Conservation (phyloP, 331 rosid species). For the Rosa hybrid region DNA sequence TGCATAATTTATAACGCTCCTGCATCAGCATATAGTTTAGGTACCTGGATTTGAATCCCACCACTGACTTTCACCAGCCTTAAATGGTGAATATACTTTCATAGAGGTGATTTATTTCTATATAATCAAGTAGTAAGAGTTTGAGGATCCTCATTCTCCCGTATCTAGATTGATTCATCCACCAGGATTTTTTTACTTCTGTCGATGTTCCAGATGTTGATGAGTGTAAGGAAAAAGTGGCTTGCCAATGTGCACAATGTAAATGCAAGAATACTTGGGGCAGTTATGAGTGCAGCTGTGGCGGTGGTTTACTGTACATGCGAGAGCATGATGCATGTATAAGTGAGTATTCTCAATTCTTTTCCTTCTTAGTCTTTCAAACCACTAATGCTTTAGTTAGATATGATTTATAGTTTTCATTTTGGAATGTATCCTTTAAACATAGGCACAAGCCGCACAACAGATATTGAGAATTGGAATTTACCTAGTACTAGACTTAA, state of each 20-base stretch:
- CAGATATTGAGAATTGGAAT: neutral
- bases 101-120: neutral
- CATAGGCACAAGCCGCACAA: neutral
- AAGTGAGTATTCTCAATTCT: conserved; percentile 43
- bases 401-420: neutral
- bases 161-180: neutral
- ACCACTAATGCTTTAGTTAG: neutral
- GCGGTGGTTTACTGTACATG: conserved; percentile 65
- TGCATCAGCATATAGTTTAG: neutral
- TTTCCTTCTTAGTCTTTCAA: conserved; percentile 6
- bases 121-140: neutral
- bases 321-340: conserved; percentile 72
- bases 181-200: conserved; percentile 6
- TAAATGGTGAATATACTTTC: neutral
- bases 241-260: conserved; percentile 85
- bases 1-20: neutral
- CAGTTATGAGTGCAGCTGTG: conserved; percentile 84
- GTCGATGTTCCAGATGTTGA: conserved; percentile 64
- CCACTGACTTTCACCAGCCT: conserved; percentile 8
- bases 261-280: conserved; percentile 90
- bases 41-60: neutral
- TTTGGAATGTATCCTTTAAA: neutral
- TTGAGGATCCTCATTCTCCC: neutral
- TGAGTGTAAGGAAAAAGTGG: conserved; percentile 74
- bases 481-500: neutral